Conservation (phyloP, 1,139 yeast species). For the Debaryomyces udenii region DNA sequence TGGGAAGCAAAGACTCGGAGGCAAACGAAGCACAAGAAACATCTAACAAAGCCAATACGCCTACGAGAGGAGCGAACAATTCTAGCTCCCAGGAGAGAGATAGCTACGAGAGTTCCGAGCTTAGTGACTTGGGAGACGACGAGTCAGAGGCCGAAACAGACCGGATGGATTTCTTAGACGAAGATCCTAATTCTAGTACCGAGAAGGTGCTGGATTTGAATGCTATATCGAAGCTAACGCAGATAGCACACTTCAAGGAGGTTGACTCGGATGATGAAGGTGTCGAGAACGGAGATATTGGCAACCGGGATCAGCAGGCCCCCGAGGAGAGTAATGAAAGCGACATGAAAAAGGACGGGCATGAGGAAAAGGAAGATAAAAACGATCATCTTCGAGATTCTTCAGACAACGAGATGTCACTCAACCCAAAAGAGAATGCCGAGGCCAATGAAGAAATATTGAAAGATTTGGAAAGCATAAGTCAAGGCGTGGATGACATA, state of each 20-base stretch:
- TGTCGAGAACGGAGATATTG: neutral
- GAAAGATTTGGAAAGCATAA: slow-evolving; percentile 11
- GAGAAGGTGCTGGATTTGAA: slow-evolving; percentile 42
- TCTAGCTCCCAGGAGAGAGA: slow-evolving; percentile 14
- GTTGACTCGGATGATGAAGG: slow-evolving; percentile 17
- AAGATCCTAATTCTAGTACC: slow-evolving; percentile 28
- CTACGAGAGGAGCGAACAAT: neutral
- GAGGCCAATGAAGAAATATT: slow-evolving; percentile 11
- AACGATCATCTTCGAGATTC: slow-evolving; percentile 9
- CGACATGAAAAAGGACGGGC: neutral
- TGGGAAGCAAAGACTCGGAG: slow-evolving; percentile 15
- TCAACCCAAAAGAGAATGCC: slow-evolving; percentile 12
- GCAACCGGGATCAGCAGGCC: neutral
- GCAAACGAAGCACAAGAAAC: slow-evolving; percentile 21
- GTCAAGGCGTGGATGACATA: slow-evolving; percentile 3
- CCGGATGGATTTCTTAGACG: slow-evolving; percentile 61
- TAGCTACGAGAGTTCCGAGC: slow-evolving; percentile 47
- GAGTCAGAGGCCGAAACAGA: slow-evolving; percentile 84
- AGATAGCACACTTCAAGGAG: slow-evolving; percentile 45
- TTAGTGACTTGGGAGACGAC: slow-evolving; percentile 63
- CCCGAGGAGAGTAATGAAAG: slow-evolving; percentile 1
- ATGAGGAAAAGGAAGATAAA: neutral
- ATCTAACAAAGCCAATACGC: slow-evolving; percentile 9
- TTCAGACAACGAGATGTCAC: slow-evolving; percentile 8
- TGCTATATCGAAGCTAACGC: slow-evolving; percentile 43